Percentiles rank a stretch among this genome's conserved stretches.
Conservation (phyloP, 495 filamentous ascomycete genomes). For the Sphaerosporella brunnea region DNA sequence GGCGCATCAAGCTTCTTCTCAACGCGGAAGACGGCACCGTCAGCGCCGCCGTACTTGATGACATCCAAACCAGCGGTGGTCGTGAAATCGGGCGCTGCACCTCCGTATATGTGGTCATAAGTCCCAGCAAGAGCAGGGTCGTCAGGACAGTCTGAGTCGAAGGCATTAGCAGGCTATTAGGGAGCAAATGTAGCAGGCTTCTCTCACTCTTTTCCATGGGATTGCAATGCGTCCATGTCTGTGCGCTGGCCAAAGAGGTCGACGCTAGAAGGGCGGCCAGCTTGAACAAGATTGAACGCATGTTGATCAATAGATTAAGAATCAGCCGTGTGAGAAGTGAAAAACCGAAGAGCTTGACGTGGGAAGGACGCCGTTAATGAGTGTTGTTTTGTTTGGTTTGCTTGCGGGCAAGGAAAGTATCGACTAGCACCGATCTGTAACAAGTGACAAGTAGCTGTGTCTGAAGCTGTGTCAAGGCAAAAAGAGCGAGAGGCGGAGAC, state of each 20-base stretch:
- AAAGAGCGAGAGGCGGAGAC: neutral
- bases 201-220: constrained; percentile 48
- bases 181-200: neutral
- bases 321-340: neutral
- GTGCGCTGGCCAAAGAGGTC: constrained; percentile 36
- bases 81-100: constrained; percentile 35
- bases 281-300: constrained; percentile 1
- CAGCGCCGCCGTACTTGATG: constrained; percentile 46
- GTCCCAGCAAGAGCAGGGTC: constrained; percentile 68
- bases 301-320: neutral
- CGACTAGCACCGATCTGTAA: neutral
- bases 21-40: constrained; percentile 75
- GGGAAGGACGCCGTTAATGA: no score
- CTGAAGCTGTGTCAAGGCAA: neutral
- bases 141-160: constrained; percentile 40
- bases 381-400: no score
- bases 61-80: constrained; percentile 53
- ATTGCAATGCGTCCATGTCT: constrained; percentile 63
- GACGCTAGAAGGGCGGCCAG: neutral
- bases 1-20: constrained; percentile 66
- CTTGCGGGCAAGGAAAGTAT: no score
- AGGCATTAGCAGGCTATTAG: neutral
- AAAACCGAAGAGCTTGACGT: no score
- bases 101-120: constrained; percentile 30
- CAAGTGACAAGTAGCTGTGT: neutral